These are phyloP conservation scores for Exserohilum turcica DNA, from an alignment of 2,329 filamentous ascomycete genomes.

Conservation along the genomic window DNA sequence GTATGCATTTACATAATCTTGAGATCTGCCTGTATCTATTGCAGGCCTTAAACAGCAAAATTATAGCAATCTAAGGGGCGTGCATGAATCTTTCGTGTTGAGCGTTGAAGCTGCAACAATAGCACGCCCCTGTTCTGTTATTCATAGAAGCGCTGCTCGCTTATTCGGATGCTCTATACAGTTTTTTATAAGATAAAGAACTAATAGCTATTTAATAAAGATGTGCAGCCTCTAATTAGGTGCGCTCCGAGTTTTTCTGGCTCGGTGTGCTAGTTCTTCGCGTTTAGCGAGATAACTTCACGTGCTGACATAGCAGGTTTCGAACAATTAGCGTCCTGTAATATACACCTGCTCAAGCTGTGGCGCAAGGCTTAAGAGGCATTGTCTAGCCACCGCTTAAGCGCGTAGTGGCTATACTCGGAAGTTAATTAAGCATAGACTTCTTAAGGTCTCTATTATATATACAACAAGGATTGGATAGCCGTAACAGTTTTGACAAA, in stretches of 20 bases:
- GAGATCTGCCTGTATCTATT: neutral
- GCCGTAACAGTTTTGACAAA: too few species aligned
- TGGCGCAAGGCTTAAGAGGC: constrained; percentile 1
- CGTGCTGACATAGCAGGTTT: neutral
- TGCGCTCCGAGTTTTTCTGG: neutral
- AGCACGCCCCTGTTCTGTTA: neutral
- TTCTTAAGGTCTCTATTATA: too few species aligned
- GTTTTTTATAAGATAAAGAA: too few species aligned
- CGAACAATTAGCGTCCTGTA: neutral
- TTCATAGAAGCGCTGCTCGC: neutral
- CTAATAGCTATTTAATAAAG: too few species aligned
- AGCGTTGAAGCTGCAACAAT: neutral
- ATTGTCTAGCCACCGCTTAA: neutral
- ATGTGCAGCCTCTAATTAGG: neutral
- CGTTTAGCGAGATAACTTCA: neutral
- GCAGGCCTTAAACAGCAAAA: neutral
- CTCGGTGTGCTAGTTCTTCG: neutral
- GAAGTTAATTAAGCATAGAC: neutral
- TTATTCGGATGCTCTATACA: too few species aligned
- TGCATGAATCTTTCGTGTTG: neutral
- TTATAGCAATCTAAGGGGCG: neutral
- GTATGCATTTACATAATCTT: neutral
- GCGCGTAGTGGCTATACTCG: neutral
- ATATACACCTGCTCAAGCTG: neutral
- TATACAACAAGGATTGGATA: too few species aligned